Evolutionary conservation across 768 basidiomycete genomes (phyloP), one percentile per base, ranked within the genome.

Genomic region (Collybia sp.): DNA sequence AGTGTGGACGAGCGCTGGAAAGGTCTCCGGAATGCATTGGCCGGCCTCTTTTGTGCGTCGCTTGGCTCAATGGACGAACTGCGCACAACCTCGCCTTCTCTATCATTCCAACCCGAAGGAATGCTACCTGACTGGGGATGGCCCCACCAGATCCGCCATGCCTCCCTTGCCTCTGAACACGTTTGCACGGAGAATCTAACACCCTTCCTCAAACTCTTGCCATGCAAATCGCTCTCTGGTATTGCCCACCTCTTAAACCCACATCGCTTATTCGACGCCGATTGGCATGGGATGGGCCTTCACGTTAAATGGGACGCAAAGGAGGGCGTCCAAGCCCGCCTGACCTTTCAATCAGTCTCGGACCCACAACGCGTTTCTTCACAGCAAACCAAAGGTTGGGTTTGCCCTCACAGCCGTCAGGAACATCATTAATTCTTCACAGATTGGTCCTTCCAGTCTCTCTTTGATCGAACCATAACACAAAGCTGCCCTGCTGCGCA

Each of bases 141-240:
- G 9, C 65, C 70, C 12, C 77, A 87, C 47, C 68, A 72, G 38
- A 71, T 92, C 18, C 82, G 84, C 48, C 85, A 93, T 54, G 89
- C 87, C 1, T 79, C 80, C 6, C 75, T 87, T 15, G 86, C 88
- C 6, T 88, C 84, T 2, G 90, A 94, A 59, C 73, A 84, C 54
- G 88, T 97, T n/a, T 99, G 95, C 60, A 98, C 95, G 4, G 96
- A 98, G 60, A 97, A 97, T 58, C 70, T 98, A 8, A 97, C 95
- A 0, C 95, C 96, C 0, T 96, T 98, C 67, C 75, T 97, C 47
- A 93, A 95, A 60, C 80, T 97, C 9, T 70, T 98, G 1, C 96
- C 96, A 0, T 98, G 95, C 72, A 91, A 96, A 58, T 82, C 88
- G 5, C 69, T 76, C 15, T 91, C 93, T 0, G 94, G 96, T 11